Percentiles rank a stretch among this genome's conserved stretches.
Evolutionary conservation across 345 rosid genomes (phyloP).

Genomic region (Salix brachista): DNA sequence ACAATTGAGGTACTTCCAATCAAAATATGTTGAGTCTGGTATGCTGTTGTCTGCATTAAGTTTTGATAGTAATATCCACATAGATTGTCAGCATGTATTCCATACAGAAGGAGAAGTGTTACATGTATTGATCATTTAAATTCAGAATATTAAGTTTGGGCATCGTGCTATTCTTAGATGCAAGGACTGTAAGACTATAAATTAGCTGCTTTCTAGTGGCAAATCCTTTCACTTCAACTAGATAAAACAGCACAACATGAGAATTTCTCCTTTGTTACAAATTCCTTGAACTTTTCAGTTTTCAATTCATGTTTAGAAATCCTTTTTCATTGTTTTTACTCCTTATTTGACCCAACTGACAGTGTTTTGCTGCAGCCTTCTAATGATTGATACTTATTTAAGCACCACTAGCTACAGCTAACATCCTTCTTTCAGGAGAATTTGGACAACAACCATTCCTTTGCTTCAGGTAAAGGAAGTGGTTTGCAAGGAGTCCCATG

Average conservation of each 20-base stretch:
- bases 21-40: too few species aligned
- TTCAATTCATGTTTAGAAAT: neutral
- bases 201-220: neutral
- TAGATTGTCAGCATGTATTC: neutral
- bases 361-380: neutral
- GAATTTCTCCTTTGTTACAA: neutral
- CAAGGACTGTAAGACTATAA: neutral
- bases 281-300: neutral
- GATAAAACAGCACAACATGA: neutral
- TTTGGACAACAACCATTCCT: conserved; percentile 21
- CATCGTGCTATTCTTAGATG: neutral
- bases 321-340: neutral
- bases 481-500: conserved; percentile 17
- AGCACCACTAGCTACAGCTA: neutral
- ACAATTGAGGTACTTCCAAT: too few species aligned
- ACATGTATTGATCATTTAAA: neutral
- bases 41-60: too few species aligned
- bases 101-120: neutral
- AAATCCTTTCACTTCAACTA: neutral
- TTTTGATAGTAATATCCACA: neutral
- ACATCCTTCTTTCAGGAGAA: conserved; percentile 9
- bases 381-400: neutral
- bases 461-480: conserved; percentile 17
- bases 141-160: neutral
- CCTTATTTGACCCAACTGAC: neutral